Percentiles rank a stretch among this genome's conserved stretches.
These are phyloP conservation scores for Verticillium dahliae DNA, from an alignment of 2,329 filamentous ascomycete genomes.

Conservation along the genomic window DNA sequence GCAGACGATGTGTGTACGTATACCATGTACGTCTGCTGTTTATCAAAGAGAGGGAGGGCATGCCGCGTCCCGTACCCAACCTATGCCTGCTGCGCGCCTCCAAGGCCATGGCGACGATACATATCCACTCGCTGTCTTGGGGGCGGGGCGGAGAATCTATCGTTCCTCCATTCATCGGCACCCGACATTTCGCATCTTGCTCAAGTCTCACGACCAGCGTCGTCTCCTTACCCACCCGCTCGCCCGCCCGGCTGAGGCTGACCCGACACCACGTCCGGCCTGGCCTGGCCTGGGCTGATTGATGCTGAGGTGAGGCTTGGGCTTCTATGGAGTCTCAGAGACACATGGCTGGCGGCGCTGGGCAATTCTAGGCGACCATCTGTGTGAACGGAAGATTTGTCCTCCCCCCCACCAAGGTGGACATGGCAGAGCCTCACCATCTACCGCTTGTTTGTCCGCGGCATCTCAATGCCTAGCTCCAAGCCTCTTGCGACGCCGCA, in stretches of 20 bases:
- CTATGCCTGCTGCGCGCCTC: background rate
- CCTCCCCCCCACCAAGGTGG: background rate
- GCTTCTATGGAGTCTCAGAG: no score
- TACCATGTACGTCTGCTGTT: background rate
- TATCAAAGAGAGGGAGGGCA: background rate
- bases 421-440: background rate
- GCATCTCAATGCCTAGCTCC: background rate
- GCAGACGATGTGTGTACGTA: background rate
- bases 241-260: background rate
- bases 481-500: background rate
- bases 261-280: background rate
- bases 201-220: background rate
- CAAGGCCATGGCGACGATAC: background rate
- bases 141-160: conserved; percentile 1
- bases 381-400: background rate
- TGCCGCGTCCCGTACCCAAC: background rate
- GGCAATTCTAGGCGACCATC: no score
- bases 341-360: background rate
- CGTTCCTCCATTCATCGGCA: conserved; percentile 1
- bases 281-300: background rate
- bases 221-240: background rate
- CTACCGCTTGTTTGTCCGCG: background rate
- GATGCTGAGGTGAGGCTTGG: no score
- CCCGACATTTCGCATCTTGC: background rate
- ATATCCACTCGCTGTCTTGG: background rate